Base-by-base conservation (phyloP, 805 yeast genomes). In the Candida chilensis region DNA sequence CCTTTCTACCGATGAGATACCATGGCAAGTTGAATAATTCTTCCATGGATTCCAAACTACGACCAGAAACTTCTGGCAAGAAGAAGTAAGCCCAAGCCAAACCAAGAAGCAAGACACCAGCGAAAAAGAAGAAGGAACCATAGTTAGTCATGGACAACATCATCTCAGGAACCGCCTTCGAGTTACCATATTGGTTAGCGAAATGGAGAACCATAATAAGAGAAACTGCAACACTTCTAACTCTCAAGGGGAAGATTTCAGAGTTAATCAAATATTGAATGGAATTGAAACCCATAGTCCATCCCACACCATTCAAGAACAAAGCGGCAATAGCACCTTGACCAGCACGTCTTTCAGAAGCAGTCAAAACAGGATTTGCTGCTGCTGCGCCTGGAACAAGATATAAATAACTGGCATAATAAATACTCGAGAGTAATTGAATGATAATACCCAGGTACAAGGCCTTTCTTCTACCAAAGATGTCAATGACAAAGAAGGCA, bases 211-310 rank as follows among this genome's bases (percentile, higher is more conserved):
- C 63, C 79, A 73, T 73, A 37, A 67, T 58, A 16, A 66, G 35
- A 3, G 74, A 60, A 27, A 69, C 66, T 17, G 71, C 76, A 37
- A 67, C 49, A 21, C 64, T 60, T 37, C 78, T 57, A 21, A 66
- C 54, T 33, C 64, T 56, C 41, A 71, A 48, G 15, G 78, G 78
- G 43, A 71, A 60, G 31, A 73, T 58, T 42, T 73, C 79, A 4
- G 78, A 60, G 35, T 70, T 71, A 39, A 72, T 49, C 38, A 72
- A 54, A 42, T 71, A 72, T 44, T 72, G 78, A 29, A 71, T 54
- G 0, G 72, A 54, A 48, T 73, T 73, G 64, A 70, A 73, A 21
- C 78, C 78, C 48, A 72, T 45, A 19, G 74, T 65, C 79, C 78
- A 73, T 21, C 76, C 77, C 15, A 60, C 54, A 39, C 78, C 78